Evolutionary conservation across 352 stramenopile genomes (phyloP).

Genomic region (Pythium coloratum): DNA sequence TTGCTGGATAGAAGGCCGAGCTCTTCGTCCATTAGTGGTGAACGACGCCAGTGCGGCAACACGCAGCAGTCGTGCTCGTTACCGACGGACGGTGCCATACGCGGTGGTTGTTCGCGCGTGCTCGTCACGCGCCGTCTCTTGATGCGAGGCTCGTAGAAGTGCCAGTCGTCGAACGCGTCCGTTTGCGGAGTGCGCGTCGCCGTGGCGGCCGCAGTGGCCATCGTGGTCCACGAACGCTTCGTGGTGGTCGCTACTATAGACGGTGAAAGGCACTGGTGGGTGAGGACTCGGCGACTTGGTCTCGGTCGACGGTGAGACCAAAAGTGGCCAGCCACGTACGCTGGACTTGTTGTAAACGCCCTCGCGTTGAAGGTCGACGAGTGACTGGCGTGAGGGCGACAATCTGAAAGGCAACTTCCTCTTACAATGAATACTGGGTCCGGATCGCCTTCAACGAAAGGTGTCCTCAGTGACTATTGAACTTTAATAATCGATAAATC

Average conservation of each 20-base stretch:
- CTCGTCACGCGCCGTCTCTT: conserved; percentile 6
- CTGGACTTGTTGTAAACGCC: neutral
- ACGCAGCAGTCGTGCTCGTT: neutral
- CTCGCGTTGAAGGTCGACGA: neutral
- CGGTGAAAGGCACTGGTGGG: conserved; percentile 25
- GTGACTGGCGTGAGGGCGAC: neutral
- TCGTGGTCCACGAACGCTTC: conserved; percentile 13
- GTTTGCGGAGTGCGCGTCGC: conserved; percentile 11
- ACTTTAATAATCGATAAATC: conserved; percentile 4
- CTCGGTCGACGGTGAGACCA: conserved; percentile 18
- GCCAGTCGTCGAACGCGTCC: neutral
- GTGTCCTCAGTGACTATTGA: neutral
- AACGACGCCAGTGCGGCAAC: neutral
- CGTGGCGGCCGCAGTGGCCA: neutral
- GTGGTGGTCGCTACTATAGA: conserved; percentile 14
- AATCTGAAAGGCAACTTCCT: neutral
- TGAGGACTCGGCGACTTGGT: conserved; percentile 9
- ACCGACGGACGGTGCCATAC: conserved; percentile 14
- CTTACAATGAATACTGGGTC: neutral
- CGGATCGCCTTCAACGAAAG: neutral
- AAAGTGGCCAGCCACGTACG: conserved; percentile 12
- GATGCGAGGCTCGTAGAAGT: conserved; percentile 7
- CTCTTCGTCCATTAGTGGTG: neutral
- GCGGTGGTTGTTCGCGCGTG: neutral
- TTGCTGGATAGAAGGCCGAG: neutral